Percentiles rank a stretch among this genome's conserved stretches.
These are phyloP conservation scores for Dactylis glomerata DNA, from an alignment of 176 grass and related monocot genomes.

Conservation along the genomic window DNA sequence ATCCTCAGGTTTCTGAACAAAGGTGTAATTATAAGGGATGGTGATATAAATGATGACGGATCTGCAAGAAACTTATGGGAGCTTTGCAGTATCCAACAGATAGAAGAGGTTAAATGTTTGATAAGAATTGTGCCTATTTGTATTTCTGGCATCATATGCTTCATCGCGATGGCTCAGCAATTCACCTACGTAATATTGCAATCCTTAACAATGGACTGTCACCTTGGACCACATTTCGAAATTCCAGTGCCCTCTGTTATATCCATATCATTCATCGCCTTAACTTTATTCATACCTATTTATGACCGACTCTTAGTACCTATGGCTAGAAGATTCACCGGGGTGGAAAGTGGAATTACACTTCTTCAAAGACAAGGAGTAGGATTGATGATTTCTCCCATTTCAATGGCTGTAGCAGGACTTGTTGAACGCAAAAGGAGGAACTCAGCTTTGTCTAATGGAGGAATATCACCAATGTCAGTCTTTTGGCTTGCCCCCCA, in stretches of 20 bases:
- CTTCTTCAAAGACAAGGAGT: slow-evolving; percentile 78
- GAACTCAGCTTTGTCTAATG: slow-evolving; percentile 58
- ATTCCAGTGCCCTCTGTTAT: slow-evolving; percentile 50
- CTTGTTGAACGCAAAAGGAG: slow-evolving; percentile 56
- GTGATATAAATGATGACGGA: slow-evolving; percentile 48
- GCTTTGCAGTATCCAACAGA: slow-evolving; percentile 62
- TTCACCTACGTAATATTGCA: slow-evolving; percentile 63
- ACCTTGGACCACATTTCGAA: slow-evolving; percentile 55
- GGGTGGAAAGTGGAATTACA: slow-evolving; percentile 64
- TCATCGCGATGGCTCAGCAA: slow-evolving; percentile 57
- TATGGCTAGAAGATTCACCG: slow-evolving; percentile 39
- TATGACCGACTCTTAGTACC: slow-evolving; percentile 68
- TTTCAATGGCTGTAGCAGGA: slow-evolving; percentile 75
- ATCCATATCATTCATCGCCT: slow-evolving; percentile 47
- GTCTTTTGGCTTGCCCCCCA: slow-evolving; percentile 73
- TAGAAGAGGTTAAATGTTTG: slow-evolving; percentile 79
- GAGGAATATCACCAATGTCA: slow-evolving; percentile 55
- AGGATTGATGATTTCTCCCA: slow-evolving; percentile 40
- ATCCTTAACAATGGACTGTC: slow-evolving; percentile 51
- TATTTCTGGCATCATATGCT: slow-evolving; percentile 57
- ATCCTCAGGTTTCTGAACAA: slow-evolving; percentile 60
- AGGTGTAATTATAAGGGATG: slow-evolving; percentile 46
- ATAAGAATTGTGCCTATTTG: slow-evolving; percentile 65
- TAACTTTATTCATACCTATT: slow-evolving; percentile 56
- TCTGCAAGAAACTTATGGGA: slow-evolving; percentile 50